Base-by-base conservation (phyloP, 345 rosid genomes). In the Rhodamnia argentea region DNA sequence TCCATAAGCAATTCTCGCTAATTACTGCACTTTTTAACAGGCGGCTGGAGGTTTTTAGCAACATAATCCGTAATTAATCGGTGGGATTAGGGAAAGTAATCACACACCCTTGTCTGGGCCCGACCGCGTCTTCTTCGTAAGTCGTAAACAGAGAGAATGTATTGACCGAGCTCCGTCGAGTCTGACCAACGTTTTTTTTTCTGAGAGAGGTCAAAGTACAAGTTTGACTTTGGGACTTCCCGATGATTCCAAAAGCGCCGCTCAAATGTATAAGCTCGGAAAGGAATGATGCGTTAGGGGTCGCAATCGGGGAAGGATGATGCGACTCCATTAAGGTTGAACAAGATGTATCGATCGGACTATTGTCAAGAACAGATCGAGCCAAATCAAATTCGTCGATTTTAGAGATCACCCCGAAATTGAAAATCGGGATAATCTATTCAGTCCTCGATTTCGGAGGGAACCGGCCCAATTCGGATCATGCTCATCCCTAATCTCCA, bases 401-500 rank as follows among this genome's bases (percentile, higher is more conserved):
- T 2, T 13, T 50, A 10, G 0, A 50, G 52, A 10, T 10, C 12
- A 50, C 10, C 10, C 10, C 13, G 3, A 50, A 50, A 10, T 10
- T 10, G 9, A 50, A 10, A 50, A 50, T 10, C 12, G 2, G 3
- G 10, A 10, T 0, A 1, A 50, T 0, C 3, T 3, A 3, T 50
- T 0, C 3, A 3, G 3, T 50, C 52, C 12, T 50, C 52, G 12
- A 10, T 10, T 50, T 0, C 12, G 10, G 10, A 10, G 12, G 1
- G 9, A 50, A 50, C 1, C 3, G 3, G 10, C 2, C 3, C 13
- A 50, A 50, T 0, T 10, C 12, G 3, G 3, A 50, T 10, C 52
- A 10, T 50, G 1, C 3, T 50, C 52, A 50, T 2, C 1, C 13
- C 52, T 50, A 50, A 10, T 50, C 54, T 52, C 47, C 47, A 70